Evolutionary conservation across 805 yeast genomes (phyloP), one percentile per base, ranked within the genome.

Genomic region (Scheffersomyces coipomensis): DNA sequence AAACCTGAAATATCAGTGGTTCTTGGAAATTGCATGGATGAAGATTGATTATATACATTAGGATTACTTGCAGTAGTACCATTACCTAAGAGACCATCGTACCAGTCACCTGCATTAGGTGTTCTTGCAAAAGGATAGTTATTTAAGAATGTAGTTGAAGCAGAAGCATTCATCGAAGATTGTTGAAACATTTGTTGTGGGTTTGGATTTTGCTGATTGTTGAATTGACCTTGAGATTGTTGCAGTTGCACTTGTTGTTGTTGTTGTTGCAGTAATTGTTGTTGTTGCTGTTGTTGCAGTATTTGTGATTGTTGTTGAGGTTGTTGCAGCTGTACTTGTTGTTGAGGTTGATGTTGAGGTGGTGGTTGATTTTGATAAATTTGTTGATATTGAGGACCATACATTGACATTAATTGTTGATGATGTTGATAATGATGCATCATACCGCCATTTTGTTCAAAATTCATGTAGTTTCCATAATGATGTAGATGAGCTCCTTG

Each of bases 401-500:
- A 22, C 19, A 22, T 10, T 22, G 34, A 23, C 40, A 33, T 29
- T 33, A 19, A 15, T 8, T 26, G 44, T 30, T 37, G 44, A 22
- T 40, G 42, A 24, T 46, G 40, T 25, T 45, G 52, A 32, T 48
- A 42, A 24, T 43, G 45, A 17, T 38, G 43, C 13, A 39, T 18
- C 47, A 47, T 26, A 21, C 46, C 31, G 16, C 35, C 36, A 30
- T 29, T 39, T 3, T 59, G 56, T 18, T 54, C 64, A 12, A 51
- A 44, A 4, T 64, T 55, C 10, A 60, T 35, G 37, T 52, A 55
- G 33, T 52, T 54, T 8, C 60, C 56, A 38, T 58, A 61, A 43
- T 61, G 67, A 46, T 47, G 58, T 18, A 49, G 41, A 42, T 55
- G 61, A 13, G 42, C 30, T 46, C 46, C 29, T 19, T 18, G 22